Conservation (phyloP, 2,329 filamentous ascomycete species). For the Arthrinium puccinioides region DNA sequence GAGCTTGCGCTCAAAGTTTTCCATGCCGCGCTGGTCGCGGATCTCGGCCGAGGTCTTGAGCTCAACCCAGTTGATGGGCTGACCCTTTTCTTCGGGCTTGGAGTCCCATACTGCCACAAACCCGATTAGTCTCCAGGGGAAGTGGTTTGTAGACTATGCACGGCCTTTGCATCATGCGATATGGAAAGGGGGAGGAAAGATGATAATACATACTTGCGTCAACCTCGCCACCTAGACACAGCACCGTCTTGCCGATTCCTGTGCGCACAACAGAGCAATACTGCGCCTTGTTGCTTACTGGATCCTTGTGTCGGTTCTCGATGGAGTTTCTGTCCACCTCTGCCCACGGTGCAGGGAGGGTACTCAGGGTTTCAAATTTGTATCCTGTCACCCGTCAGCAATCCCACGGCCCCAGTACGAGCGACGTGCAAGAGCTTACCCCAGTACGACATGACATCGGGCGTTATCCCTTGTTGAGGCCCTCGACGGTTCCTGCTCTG, state of each 20-base stretch:
- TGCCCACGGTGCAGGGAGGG: constrained; percentile 68
- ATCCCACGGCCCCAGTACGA: background rate
- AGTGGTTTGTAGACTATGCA: too few relatives aligned
- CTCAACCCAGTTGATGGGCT: constrained; percentile 86
- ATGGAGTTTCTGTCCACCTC: constrained; percentile 69
- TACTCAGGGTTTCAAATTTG: constrained; percentile 86
- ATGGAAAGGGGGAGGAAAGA: background rate
- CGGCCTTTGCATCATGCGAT: too few relatives aligned
- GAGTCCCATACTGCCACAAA: constrained; percentile 64
- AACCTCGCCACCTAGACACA: constrained; percentile 89
- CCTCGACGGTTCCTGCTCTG: constrained; percentile 26
- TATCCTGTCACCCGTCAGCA: constrained; percentile 55
- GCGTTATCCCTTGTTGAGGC: constrained; percentile 35
- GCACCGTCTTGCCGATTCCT: constrained; percentile 65
- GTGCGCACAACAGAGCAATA: constrained; percentile 94
- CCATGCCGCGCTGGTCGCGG: constrained; percentile 56
- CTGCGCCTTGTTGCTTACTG: constrained; percentile 85
- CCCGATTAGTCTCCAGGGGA: background rate
- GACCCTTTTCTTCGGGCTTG: constrained; percentile 59
- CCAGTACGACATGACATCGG: constrained; percentile 89
- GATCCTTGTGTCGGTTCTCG: constrained; percentile 60
- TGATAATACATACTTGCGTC: constrained; percentile 61
- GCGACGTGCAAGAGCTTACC: constrained; percentile 41
- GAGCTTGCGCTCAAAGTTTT: constrained; percentile 81
- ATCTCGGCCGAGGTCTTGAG: constrained; percentile 84